These are phyloP conservation scores for Luffa acutangula DNA, from an alignment of 306 rosid species.

Conservation along the genomic window DNA sequence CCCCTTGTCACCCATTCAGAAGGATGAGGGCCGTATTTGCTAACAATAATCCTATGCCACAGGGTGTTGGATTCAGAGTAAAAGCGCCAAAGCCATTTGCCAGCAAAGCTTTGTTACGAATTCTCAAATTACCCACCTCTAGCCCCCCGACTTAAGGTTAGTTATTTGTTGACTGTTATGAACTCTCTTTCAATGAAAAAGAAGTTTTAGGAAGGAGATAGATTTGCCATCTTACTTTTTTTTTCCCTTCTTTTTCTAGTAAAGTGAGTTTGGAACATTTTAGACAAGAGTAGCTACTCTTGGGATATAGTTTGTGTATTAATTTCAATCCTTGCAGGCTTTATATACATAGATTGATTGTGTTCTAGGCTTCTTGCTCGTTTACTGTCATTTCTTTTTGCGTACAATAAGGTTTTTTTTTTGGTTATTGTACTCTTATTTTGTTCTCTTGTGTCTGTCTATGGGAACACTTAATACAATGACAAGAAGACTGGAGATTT, in stretches of 20 bases:
- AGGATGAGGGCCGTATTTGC: too few species aligned
- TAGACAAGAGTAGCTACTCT: not conserved
- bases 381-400: not conserved
- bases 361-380: not conserved
- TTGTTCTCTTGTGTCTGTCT: not conserved
- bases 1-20: too few species aligned
- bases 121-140: too few species aligned
- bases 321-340: not conserved
- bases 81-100: too few species aligned
- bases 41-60: too few species aligned
- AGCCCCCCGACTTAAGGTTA: too few species aligned
- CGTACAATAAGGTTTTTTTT: not conserved
- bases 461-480: not conserved
- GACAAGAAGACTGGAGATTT: not conserved
- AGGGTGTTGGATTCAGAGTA: too few species aligned
- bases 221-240: not conserved
- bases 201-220: not conserved
- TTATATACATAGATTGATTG: not conserved
- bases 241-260: too few species aligned
- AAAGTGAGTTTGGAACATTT: not conserved
- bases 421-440: not conserved
- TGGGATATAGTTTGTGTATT: not conserved
- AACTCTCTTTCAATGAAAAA: not conserved
- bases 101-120: too few species aligned
- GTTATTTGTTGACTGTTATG: not conserved